A percentile compares a stretch with the other conserved stretches of the same genome.
Conservation (phyloP, 148 eudicot genomes). For the Cornus controversa region DNA sequence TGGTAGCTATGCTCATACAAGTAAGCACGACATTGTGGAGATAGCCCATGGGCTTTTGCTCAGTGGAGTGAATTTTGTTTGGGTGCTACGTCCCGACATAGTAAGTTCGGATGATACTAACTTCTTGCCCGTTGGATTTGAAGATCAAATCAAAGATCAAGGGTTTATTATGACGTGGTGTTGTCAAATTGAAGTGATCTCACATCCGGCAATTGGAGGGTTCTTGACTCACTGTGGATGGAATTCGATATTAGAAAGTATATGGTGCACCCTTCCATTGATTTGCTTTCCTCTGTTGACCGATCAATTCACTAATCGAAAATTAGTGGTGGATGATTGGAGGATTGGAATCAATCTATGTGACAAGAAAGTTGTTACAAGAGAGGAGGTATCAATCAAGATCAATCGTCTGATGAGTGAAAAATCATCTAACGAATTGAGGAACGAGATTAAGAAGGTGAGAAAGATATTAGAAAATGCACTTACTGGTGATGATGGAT, state of each 20-base stretch:
- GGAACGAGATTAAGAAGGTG: slow-evolving; percentile 14
- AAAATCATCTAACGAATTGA: slow-evolving; percentile 11
- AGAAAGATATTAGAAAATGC: slow-evolving; percentile 26
- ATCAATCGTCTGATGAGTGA: slow-evolving; percentile 28
- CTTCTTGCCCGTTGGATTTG: slow-evolving; percentile 36
- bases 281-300: slow-evolving; percentile 40
- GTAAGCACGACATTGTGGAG: slow-evolving; percentile 34
- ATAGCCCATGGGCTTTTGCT: slow-evolving; percentile 44
- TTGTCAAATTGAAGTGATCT: slow-evolving; percentile 32
- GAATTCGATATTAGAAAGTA: slow-evolving; percentile 45
- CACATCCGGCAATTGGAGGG: slow-evolving; percentile 42
- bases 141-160: slow-evolving; percentile 12
- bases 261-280: slow-evolving; percentile 37
- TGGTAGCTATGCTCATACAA: slow-evolving; percentile 49
- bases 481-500: slow-evolving; percentile 18
- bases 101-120: slow-evolving; percentile 32
- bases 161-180: slow-evolving; percentile 53
- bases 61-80: slow-evolving; percentile 43
- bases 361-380: slow-evolving; percentile 5
- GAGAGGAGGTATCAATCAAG: slow-evolving; percentile 25
- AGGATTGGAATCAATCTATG: slow-evolving; percentile 33
- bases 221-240: slow-evolving; percentile 51
- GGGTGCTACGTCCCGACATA: slow-evolving; percentile 48
- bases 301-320: slow-evolving; percentile 44
- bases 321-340: slow-evolving; percentile 45